These are phyloP conservation scores for Salix caprea DNA, from an alignment of 345 rosid genomes.

Conservation along the genomic window DNA sequence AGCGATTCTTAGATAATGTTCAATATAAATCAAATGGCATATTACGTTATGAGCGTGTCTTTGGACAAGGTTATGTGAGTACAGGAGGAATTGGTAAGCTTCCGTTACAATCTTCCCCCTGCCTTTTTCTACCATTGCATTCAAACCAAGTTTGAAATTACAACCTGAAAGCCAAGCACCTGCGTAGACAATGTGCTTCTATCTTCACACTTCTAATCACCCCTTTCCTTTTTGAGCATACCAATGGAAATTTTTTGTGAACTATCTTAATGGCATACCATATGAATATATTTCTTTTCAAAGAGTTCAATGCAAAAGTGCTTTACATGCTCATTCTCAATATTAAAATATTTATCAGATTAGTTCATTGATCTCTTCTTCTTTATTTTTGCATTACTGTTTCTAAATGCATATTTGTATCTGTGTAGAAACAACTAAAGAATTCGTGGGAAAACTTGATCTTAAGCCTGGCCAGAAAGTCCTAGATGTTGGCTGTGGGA, in stretches of 20 bases:
- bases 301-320: too few species aligned
- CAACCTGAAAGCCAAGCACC: not conserved
- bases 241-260: not conserved
- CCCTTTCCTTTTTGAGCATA: not conserved
- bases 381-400: not conserved
- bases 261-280: not conserved
- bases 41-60: conserved; percentile 85
- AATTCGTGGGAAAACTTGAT: conserved; percentile 78
- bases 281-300: not conserved
- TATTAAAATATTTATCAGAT: not conserved
- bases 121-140: not conserved
- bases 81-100: conserved; percentile 83
- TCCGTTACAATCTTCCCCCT: not conserved
- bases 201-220: not conserved
- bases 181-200: not conserved
- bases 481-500: conserved; percentile 97
- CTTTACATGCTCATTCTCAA: not conserved
- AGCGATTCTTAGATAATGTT: conserved; percentile 87
- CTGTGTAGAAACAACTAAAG: conserved; percentile 86
- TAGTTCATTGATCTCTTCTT: not conserved
- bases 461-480: conserved; percentile 93
- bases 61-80: conserved; percentile 93
- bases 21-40: conserved; percentile 85
- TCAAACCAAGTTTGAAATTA: not conserved
- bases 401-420: conserved; percentile 7